Base-by-base conservation (phyloP, 139 green algal genomes). In the Chlorella sorokiniana region DNA sequence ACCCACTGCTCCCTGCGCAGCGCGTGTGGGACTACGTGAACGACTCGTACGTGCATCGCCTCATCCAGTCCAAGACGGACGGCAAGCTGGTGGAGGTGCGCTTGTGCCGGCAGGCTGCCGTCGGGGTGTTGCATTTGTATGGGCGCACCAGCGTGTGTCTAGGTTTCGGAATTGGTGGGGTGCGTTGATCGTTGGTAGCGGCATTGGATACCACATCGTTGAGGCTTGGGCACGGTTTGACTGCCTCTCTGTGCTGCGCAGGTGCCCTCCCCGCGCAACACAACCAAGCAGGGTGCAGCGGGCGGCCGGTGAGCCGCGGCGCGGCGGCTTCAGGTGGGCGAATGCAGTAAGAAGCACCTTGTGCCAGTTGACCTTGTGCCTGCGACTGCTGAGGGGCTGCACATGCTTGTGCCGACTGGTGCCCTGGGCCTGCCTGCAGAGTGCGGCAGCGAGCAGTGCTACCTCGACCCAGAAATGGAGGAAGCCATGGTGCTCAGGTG, bases 21-120 rank as follows among this genome's bases (percentile, higher is more conserved):
- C 81, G 83, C 4, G 93, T 99, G 81, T 99, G 97, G 97, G 97
- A 99, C 91, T 99, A 99, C 85, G 94, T 91, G 0, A 86, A 86
- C 20, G 96, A 99, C 84, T 90, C 89, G 56, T 99, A 98, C 83
- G 97, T 99, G 76, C 97, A 99, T 89, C 89, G 97, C 27, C 89
- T 99, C 25, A 95, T 99, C 25, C 91, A 94, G 76, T 92, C 81
- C 69, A 98, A 98, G 84, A 94, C 92, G 3, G 94, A 98, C 70
- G 95, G 94, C 56, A 98, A 98, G 83, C 88, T 98, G 22, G 94
- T 99, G 45, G 97, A 99, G 88, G 89, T 99, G 31, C 88, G 94
- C 33, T 25, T 8, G 41, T 4, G 9, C 2, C n/a, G 64, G 18
- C 4, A 31, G 37, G 65, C 37, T 33, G 48, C 11, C 14, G 48